Evolutionary conservation across 257 asterid species (phyloP).

Genomic region (Vinca minor): DNA sequence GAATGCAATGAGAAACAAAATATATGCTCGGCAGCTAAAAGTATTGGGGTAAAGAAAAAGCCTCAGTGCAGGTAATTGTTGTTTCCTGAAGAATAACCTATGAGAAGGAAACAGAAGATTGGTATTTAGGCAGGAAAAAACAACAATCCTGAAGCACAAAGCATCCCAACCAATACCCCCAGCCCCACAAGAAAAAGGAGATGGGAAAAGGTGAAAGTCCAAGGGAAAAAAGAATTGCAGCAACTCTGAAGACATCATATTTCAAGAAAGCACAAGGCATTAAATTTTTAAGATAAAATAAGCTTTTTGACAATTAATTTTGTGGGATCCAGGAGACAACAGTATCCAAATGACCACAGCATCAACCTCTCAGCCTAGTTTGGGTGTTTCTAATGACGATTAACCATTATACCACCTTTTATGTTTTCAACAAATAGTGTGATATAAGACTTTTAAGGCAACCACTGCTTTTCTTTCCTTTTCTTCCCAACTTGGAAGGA

Average conservation of each 20-base stretch:
- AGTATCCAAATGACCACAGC: not conserved
- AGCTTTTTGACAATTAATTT: not conserved
- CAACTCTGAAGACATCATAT: too few relatives aligned
- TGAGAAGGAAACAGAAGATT: not conserved
- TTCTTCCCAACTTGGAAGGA: not conserved
- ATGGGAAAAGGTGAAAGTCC: not conserved
- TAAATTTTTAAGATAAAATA: not conserved
- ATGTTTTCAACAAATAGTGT: not conserved
- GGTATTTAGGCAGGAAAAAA: not conserved
- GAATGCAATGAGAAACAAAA: not conserved
- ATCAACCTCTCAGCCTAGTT: not conserved
- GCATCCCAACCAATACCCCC: not conserved
- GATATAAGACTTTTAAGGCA: not conserved
- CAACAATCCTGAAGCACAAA: not conserved
- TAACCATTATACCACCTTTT: not conserved
- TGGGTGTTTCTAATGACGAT: not conserved
- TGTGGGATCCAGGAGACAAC: not conserved
- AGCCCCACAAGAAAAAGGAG: not conserved
- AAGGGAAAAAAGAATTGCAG: not conserved
- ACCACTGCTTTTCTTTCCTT: not conserved
- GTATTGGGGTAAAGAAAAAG: not conserved
- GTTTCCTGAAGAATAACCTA: not conserved
- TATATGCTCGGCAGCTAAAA: not conserved
- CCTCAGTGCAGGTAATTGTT: not conserved
- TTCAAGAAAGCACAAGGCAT: not conserved